Conservation (phyloP, 805 yeast genomes). For the Danielia reshetovae region DNA sequence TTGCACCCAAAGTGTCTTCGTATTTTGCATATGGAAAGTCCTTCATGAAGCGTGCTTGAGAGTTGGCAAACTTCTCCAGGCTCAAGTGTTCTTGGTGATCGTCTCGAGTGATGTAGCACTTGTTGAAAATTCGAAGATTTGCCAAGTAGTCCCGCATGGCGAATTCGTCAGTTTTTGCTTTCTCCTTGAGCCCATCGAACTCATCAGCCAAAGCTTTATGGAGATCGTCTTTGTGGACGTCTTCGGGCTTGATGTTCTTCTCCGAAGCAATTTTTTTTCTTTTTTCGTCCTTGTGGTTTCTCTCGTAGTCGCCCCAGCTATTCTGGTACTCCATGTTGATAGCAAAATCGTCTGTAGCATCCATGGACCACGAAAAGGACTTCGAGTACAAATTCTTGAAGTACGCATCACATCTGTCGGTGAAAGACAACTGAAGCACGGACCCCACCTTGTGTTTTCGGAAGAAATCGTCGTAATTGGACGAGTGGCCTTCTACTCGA, state of each 20-base stretch:
- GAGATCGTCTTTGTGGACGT: neutral
- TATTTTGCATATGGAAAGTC: conserved; percentile 1
- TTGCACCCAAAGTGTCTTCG: conserved; percentile 14
- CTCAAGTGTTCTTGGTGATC: neutral
- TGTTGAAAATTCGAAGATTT: neutral
- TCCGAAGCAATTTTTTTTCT: neutral
- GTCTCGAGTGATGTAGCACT: neutral
- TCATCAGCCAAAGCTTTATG: neutral
- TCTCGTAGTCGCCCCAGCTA: neutral
- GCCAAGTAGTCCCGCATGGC: neutral
- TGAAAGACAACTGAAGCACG: neutral
- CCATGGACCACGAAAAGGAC: neutral
- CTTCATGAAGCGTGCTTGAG: neutral
- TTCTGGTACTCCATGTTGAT: neutral
- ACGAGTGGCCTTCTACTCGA: neutral
- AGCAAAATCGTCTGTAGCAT: neutral
- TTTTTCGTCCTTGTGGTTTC: neutral
- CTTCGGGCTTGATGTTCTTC: neutral
- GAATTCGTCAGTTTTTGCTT: neutral
- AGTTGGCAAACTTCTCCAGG: neutral
- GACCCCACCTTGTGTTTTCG: neutral
- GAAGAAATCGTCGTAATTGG: neutral
- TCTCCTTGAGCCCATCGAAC: neutral
- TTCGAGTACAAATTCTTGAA: neutral
- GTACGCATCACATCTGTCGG: neutral